phyloP scores from a whole-genome alignment of 2,329 filamentous ascomycete genomes.

The Colletotrichum destructivum region DNA sequence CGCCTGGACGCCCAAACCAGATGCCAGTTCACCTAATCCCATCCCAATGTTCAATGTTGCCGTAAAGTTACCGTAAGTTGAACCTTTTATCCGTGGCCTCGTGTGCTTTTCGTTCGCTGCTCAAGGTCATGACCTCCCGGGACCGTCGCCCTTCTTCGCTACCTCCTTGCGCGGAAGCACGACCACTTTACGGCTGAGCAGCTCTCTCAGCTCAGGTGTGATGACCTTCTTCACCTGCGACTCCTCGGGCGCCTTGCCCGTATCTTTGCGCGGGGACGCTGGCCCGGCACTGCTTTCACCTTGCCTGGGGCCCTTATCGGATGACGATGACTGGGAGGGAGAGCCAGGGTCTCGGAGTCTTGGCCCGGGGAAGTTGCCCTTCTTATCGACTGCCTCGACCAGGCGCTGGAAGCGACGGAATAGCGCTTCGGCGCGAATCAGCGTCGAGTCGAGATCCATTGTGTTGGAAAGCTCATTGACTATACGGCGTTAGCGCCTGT shows the following conservation, averaged over 20 bases:
- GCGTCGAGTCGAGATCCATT: slow-evolving; percentile 89
- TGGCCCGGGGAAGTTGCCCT: slow-evolving; percentile 83
- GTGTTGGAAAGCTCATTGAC: slow-evolving; percentile 96
- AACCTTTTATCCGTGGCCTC: not conserved
- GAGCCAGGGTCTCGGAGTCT: slow-evolving; percentile 41
- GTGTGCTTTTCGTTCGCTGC: not conserved
- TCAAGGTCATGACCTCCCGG: slow-evolving; percentile 10
- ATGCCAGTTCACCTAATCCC: not conserved
- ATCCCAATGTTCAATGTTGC: not conserved
- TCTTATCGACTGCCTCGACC: slow-evolving; percentile 93
- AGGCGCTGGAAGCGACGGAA: slow-evolving; percentile 91
- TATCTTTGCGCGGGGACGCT: slow-evolving; percentile 47
- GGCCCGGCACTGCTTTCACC: slow-evolving; percentile 47
- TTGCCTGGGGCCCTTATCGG: slow-evolving; percentile 1
- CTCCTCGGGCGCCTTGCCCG: slow-evolving; percentile 51
- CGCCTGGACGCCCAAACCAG: slow-evolving; percentile 1
- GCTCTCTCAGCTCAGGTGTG: slow-evolving; percentile 69
- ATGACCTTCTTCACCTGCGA: slow-evolving; percentile 62
- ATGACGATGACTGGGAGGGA: slow-evolving; percentile 38
- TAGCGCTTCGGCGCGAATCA: slow-evolving; percentile 89
- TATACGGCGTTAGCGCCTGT: slow-evolving; percentile 53
- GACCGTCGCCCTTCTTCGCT: slow-evolving; percentile 32
- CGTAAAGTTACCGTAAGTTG: not conserved
- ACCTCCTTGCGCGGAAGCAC: slow-evolving; percentile 59
- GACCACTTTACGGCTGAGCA: slow-evolving; percentile 66